Evolutionary conservation across 177 flowering plant genomes (phyloP), one percentile per base, ranked within the genome.

Genomic region (Tripterygium wilfordii): DNA sequence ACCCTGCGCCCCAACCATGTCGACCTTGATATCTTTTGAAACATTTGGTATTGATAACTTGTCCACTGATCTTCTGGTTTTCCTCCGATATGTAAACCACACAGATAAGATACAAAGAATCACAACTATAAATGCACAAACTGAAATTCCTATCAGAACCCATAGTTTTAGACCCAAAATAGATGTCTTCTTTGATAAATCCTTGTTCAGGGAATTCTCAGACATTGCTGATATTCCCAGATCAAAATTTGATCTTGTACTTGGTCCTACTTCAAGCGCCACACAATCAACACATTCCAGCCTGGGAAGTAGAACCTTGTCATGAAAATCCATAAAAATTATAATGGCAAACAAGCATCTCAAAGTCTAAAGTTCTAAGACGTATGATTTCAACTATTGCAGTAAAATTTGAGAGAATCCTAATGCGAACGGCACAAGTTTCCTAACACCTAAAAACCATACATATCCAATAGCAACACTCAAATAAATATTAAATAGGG

Each of bases 11-110:
- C 76, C 85, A 43, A 78, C 70, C 47, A 65, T 76, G 58, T 83
- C 87, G 36, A 83, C 78, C 52, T 57, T 70, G 53, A 80, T 83
- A 47, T 83, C 91, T 58, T 80, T 83, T 3, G 87, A 78, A 21
- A 65, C 62, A 40, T 57, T 53, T 23, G 91, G 87, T 48, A 83
- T 83, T 60, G 75, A 35, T 42, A 53, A 65, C 50, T 67, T 74
- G 40, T 75, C 76, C 6, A 55, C 16, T 14, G 63, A 69, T 53
- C 67, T 61, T 50, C 69, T 68, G 10, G 83, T 58, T 60, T 75
- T 83, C 57, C 74, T 72, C 49, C 81, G 62, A 37, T 68, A 72
- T 17, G 64, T 55, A 6, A 65, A 51, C 85, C 91, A 83, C 43
- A 82, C 30, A 40, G 78, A 70, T 35, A 83, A 53, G 49, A 74